Conservation (phyloP, 805 yeast species). For the Teunomyces stri region DNA sequence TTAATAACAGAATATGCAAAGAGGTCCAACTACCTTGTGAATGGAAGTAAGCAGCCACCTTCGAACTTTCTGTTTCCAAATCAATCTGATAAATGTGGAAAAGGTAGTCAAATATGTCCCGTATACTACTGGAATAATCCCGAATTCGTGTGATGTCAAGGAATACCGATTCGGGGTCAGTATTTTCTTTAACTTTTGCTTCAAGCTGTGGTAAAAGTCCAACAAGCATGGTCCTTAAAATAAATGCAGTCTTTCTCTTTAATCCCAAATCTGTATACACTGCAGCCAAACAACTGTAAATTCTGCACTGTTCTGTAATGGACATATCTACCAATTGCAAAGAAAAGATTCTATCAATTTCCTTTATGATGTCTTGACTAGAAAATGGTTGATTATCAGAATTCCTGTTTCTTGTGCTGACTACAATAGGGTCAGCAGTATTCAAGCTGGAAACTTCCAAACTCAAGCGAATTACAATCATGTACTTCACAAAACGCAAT, state of each 20-base stretch:
- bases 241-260: conserved; percentile 65
- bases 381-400: conserved; percentile 15
- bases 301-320: conserved; percentile 52
- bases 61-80: conserved; percentile 27
- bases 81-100: conserved; percentile 55
- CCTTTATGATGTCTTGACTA: conserved; percentile 42
- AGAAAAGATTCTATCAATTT: conserved; percentile 34
- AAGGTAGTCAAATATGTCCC: conserved; percentile 47
- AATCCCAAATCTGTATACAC: conserved; percentile 62
- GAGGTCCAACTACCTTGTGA: conserved; percentile 47
- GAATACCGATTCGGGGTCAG: conserved; percentile 2
- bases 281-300: conserved; percentile 64
- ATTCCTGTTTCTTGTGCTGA: conserved; percentile 22
- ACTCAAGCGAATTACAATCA: conserved; percentile 50
- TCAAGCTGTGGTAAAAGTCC: conserved; percentile 44
- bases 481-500: conserved; percentile 59
- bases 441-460: conserved; percentile 39
- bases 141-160: conserved; percentile 5
- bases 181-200: background rate
- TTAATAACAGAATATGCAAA: conserved; percentile 55
- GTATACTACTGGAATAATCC: conserved; percentile 20
- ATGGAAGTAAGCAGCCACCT: conserved; percentile 19
- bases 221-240: conserved; percentile 62
- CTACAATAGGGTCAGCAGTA: conserved; percentile 45
- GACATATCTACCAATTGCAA: conserved; percentile 34